Conservation (phyloP, 441 rosid genomes). For the Euphorbia schlechtendalii region DNA sequence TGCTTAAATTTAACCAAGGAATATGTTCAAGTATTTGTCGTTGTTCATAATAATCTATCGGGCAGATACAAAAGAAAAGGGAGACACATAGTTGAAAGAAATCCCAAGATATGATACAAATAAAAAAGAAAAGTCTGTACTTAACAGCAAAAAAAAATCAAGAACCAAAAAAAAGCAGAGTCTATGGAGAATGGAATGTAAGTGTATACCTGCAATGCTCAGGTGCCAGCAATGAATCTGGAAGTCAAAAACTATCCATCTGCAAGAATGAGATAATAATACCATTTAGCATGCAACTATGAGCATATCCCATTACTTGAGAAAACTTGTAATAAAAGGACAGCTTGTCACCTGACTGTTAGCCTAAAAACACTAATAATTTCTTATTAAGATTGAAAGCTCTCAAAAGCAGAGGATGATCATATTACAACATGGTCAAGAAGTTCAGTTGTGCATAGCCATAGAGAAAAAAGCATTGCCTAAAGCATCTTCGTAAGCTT, state of each 20-base stretch:
- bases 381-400: background rate
- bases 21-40: background rate
- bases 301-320: background rate
- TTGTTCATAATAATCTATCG: background rate
- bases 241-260: conserved; percentile 27
- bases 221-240: conserved; percentile 4
- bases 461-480: background rate
- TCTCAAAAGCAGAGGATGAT: background rate
- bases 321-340: background rate
- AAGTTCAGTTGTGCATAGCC: background rate
- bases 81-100: background rate
- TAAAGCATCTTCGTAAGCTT: background rate
- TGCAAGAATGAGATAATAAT: conserved; percentile 11
- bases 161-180: background rate
- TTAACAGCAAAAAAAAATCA: background rate
- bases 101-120: background rate
- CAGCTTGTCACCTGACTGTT: background rate
- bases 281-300: conserved; percentile 4
- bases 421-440: background rate
- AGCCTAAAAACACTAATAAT: background rate
- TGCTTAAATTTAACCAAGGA: background rate
- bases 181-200: background rate
- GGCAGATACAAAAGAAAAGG: background rate
- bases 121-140: background rate
- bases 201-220: conserved; percentile 24